These are phyloP conservation scores for Bipolaris gigantea DNA, from an alignment of 2,329 filamentous ascomycete species.

Conservation along the genomic window DNA sequence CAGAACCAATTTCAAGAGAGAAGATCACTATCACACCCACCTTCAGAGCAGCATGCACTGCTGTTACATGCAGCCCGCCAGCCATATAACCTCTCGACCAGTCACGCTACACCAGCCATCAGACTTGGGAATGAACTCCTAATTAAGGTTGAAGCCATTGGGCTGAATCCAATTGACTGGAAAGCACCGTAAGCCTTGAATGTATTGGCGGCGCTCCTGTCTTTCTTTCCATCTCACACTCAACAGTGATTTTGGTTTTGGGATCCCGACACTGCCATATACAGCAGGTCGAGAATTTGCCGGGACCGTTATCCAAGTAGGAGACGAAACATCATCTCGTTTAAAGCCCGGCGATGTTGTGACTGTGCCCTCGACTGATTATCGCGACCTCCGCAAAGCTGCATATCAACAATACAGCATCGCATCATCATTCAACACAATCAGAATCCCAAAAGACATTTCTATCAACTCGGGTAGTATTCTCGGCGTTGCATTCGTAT, in stretches of 20 bases:
- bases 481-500: conserved; percentile 71
- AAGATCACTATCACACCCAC: conserved; percentile 2
- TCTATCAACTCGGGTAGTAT: conserved; percentile 61
- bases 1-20: conserved; percentile 15
- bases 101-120: conserved; percentile 53
- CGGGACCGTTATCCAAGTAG: conserved; percentile 61
- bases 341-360: conserved; percentile 49
- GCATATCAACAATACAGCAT: conserved; percentile 72
- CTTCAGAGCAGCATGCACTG: conserved; percentile 51
- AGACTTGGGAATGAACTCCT: conserved; percentile 58
- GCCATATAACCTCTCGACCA: conserved; percentile 52
- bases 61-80: conserved; percentile 56
- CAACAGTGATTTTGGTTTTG: conserved; percentile 68
- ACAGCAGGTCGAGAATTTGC: conserved; percentile 71
- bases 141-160: conserved; percentile 65
- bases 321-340: conserved; percentile 47
- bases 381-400: conserved; percentile 70
- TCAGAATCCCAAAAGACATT: conserved; percentile 60
- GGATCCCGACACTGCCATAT: conserved; percentile 67
- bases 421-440: conserved; percentile 65
- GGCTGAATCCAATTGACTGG: conserved; percentile 77
- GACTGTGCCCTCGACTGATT: conserved; percentile 73
- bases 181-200: conserved; percentile 64
- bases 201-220: not conserved
- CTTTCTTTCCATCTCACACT: not conserved